phyloP scores from a whole-genome alignment of 176 grass and related monocot genomes.

The Oropetium thomaeum region DNA sequence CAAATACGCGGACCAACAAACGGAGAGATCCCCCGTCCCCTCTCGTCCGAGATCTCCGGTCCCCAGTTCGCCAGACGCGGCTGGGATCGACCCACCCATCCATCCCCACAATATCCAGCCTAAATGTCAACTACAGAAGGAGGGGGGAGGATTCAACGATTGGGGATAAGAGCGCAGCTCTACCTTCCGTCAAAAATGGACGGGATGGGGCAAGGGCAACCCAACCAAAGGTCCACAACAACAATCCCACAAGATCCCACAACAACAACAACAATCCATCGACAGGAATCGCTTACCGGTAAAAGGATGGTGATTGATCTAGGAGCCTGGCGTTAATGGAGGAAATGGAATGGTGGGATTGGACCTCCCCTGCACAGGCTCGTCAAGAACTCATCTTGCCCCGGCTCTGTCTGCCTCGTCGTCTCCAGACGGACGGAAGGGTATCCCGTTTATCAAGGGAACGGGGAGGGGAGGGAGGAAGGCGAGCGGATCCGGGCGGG shows the following conservation, averaged over 20 bases:
- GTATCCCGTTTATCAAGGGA: constrained; percentile 31
- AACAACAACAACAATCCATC: background rate
- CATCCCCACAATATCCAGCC: no score
- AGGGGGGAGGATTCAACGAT: no score
- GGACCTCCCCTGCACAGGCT: constrained; percentile 43
- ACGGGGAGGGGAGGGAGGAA: background rate
- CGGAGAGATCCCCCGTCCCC: no score
- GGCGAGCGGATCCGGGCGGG: constrained; percentile 46
- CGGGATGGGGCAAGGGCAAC: no score
- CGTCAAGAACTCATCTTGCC: constrained; percentile 37
- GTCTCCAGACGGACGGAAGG: background rate
- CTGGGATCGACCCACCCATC: no score
- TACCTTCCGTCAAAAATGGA: no score
- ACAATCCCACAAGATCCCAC: background rate
- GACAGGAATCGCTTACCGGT: background rate
- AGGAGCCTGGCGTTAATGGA: constrained; percentile 12
- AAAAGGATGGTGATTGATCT: constrained; percentile 12
- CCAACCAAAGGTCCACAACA: no score
- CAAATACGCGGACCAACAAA: no score
- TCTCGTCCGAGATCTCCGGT: no score
- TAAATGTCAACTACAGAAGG: no score
- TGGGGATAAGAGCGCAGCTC: no score
- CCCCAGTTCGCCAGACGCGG: no score
- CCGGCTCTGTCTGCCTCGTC: background rate
- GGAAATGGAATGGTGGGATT: constrained; percentile 1